phyloP scores from a whole-genome alignment of 306 rosid species.

The Spatholobus suberectus region DNA sequence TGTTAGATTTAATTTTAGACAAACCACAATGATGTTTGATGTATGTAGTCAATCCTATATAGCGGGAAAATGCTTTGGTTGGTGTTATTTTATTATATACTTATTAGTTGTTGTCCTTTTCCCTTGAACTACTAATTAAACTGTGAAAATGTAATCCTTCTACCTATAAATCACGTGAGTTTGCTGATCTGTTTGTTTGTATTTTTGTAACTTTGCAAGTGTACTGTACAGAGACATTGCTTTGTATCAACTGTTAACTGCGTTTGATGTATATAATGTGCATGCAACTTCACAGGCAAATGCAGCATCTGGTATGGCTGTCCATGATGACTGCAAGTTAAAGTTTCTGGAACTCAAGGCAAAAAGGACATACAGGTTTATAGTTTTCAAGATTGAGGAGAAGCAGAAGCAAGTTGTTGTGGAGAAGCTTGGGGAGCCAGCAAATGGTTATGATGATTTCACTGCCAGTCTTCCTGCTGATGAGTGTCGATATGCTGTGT shows the following conservation, averaged over 20 bases:
- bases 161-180: not conserved
- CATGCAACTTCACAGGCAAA: conserved; percentile 51
- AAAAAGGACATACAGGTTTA: conserved; percentile 45
- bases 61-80: not conserved
- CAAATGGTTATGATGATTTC: conserved; percentile 57
- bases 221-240: not conserved
- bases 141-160: too few relatives aligned
- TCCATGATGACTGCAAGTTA: conserved; percentile 64
- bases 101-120: not conserved
- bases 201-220: too few relatives aligned
- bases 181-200: not conserved
- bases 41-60: too few relatives aligned
- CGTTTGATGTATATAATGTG: not conserved
- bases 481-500: conserved; percentile 66
- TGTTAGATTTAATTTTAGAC: not conserved
- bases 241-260: not conserved
- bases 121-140: not conserved
- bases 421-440: conserved; percentile 64
- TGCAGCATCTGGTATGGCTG: conserved; percentile 55
- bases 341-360: conserved; percentile 64
- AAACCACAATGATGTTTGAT: too few relatives aligned
- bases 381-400: conserved; percentile 41
- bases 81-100: not conserved
- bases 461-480: conserved; percentile 58
- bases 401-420: conserved; percentile 68